Conservation (phyloP, 2,329 filamentous ascomycete genomes). For the Byssoonygena ceratinophila region DNA sequence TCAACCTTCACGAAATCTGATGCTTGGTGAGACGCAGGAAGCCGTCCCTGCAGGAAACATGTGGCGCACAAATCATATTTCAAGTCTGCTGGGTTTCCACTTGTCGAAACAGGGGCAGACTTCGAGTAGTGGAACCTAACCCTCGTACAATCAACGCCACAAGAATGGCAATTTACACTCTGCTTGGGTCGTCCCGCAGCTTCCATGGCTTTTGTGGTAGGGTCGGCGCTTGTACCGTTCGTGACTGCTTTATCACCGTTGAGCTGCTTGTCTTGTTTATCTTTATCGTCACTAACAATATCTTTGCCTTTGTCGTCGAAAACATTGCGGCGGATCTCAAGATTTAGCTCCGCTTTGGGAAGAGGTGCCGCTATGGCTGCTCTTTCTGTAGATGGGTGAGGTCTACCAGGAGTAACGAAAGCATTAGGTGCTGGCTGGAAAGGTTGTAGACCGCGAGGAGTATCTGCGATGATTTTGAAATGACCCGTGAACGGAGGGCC, state of each 20-base stretch:
- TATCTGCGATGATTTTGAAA: conserved; percentile 92
- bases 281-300: conserved; percentile 56
- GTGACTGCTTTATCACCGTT: conserved; percentile 67
- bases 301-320: conserved; percentile 89
- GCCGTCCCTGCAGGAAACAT: conserved; percentile 75
- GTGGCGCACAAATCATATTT: conserved; percentile 86
- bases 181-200: conserved; percentile 52
- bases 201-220: conserved; percentile 54
- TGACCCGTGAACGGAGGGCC: conserved; percentile 95
- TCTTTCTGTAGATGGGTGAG: conserved; percentile 58
- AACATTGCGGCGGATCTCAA: conserved; percentile 89
- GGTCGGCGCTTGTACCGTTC: conserved; percentile 48
- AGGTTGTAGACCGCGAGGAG: conserved; percentile 82
- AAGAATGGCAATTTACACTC: conserved; percentile 73
- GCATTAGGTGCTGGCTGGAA: conserved; percentile 85
- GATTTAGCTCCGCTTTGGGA: conserved; percentile 70
- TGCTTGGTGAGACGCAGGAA: conserved; percentile 66
- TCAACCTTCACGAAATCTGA: conserved; percentile 82
- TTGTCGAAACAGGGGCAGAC: conserved; percentile 45
- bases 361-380: conserved; percentile 54
- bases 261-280: conserved; percentile 45
- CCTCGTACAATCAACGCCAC: conserved; percentile 76
- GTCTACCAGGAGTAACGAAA: conserved; percentile 51
- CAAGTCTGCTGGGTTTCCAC: conserved; percentile 47
- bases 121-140: conserved; percentile 62